These are phyloP conservation scores for Cyphellophora attinorum DNA, from an alignment of 2,329 filamentous ascomycete genomes.

Conservation along the genomic window DNA sequence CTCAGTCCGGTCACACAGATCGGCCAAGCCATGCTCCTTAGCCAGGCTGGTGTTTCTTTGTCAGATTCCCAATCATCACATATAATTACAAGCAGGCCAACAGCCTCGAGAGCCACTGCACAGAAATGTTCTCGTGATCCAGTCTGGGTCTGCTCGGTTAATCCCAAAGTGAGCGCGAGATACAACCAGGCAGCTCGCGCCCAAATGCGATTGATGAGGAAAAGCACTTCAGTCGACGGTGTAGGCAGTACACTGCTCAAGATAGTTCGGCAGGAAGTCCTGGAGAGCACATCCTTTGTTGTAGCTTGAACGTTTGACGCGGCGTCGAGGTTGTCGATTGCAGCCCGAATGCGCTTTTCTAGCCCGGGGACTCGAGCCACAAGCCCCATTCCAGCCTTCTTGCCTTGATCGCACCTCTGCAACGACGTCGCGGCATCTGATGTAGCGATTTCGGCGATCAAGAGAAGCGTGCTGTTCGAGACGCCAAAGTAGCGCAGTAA, in stretches of 20 bases:
- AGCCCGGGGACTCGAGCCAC: constrained; percentile 1
- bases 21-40: constrained; percentile 24
- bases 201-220: constrained; percentile 4
- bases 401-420: too few relatives aligned
- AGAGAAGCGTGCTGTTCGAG: constrained; percentile 47
- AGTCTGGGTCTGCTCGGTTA: constrained; percentile 3
- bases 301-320: too few relatives aligned
- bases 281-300: too few relatives aligned
- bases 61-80: constrained; percentile 3
- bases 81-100: constrained; percentile 2
- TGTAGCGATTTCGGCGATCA: constrained; percentile 44
- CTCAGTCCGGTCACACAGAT: constrained; percentile 22
- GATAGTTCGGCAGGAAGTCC: too few relatives aligned
- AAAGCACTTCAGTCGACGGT: too few relatives aligned
- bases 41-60: constrained; percentile 9
- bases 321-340: not conserved
- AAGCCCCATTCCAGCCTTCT: too few relatives aligned
- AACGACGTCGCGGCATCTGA: constrained; percentile 48
- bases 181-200: constrained; percentile 4
- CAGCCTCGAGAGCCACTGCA: too few relatives aligned
- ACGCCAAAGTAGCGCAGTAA: constrained; percentile 38
- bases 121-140: constrained; percentile 1
- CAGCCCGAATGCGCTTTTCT: not conserved
- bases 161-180: constrained; percentile 3
- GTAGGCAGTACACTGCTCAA: too few relatives aligned